These are phyloP conservation scores for Zopfochytrium polystomum DNA, from an alignment of 371 early-diverging fungal species.

Conservation along the genomic window DNA sequence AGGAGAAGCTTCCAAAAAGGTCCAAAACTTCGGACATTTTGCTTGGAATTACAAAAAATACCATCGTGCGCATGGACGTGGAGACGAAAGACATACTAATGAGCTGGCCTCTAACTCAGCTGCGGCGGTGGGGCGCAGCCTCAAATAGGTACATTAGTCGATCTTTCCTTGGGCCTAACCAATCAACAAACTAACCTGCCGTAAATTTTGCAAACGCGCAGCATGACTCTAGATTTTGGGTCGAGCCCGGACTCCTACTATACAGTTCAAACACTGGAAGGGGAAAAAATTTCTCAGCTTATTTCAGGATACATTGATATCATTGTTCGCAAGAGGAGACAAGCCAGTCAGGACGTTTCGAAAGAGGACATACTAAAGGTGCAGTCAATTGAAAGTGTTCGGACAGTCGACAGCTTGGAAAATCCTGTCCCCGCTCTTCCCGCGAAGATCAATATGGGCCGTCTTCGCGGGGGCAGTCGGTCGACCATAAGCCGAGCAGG, in stretches of 20 bases:
- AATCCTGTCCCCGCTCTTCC: too few relatives aligned
- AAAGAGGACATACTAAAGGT: conserved; percentile 48
- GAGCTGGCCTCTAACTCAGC: conserved; percentile 50
- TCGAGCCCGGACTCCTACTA: conserved; percentile 54
- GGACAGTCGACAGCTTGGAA: too few relatives aligned
- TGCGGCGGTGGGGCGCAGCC: conserved; percentile 59
- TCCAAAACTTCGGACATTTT: conserved; percentile 40
- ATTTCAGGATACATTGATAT: conserved; percentile 64
- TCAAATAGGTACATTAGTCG: conserved; percentile 50
- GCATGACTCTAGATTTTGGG: conserved; percentile 62
- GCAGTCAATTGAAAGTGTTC: too few relatives aligned
- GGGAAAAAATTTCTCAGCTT: conserved; percentile 56
- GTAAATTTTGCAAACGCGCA: too few relatives aligned
- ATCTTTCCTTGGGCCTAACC: too few relatives aligned
- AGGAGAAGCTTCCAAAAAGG: conserved; percentile 43
- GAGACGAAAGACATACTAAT: conserved; percentile 52
- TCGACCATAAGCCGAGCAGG: too few relatives aligned
- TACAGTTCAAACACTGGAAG: conserved; percentile 55
- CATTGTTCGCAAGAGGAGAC: conserved; percentile 53
- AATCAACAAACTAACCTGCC: too few relatives aligned
- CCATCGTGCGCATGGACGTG: conserved; percentile 49
- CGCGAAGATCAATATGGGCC: too few relatives aligned
- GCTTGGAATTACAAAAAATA: conserved; percentile 55
- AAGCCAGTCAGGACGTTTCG: conserved; percentile 38
- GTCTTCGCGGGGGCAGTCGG: too few relatives aligned